Base-by-base conservation (phyloP, 441 rosid species). In the Gossypium trilobum region DNA sequence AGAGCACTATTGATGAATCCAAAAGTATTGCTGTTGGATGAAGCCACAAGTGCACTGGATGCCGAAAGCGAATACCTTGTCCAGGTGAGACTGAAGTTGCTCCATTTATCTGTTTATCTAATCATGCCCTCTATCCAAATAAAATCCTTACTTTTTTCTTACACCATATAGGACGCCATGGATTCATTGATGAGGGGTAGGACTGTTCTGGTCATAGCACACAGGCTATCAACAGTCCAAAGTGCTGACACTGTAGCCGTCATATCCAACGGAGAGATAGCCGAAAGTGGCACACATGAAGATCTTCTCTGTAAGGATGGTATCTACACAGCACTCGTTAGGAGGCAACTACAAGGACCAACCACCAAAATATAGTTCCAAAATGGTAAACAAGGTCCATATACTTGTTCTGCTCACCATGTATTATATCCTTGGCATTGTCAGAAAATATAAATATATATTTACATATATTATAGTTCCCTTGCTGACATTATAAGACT, bases 51-150 rank as follows among this genome's bases (percentile, higher is more conserved):
- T 79, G 98, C 98, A 68, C 85, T 91, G 0, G 98, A 91, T 62
- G 97, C 97, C 0, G 97, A 94, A 74, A 91, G 97, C 2, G 98
- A 91, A 80, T 91, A 85, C 85, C 91, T 94, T 42, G 98, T 94
- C 65, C 96, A 94, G 90, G 93, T 91, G 61, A 72, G 78, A 51
- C 68, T 10, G 20, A 10, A 68, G 33, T 13, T 64, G 51, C 42
- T 36, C 42, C 42, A 36, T 36, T 36, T 36, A 2, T 33, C n/a
- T 2, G n/a, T 23, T 22, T 61, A 29, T 61, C 33, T 1, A 17
- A 3, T 63, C 27, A 63, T 63, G 22, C 14, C 51, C 14, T 36
- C 51, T 3, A 9, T 33, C 25, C 10, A 6, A 62, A 62, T 62
- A 16, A 62, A 6, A 17, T 19, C 67, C 48, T 31, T 17, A 69